A percentile compares a stretch with the other conserved stretches of the same genome.
phyloP scores from a whole-genome alignment of 768 basidiomycete species.

The Chlorophyllum brunneum region DNA sequence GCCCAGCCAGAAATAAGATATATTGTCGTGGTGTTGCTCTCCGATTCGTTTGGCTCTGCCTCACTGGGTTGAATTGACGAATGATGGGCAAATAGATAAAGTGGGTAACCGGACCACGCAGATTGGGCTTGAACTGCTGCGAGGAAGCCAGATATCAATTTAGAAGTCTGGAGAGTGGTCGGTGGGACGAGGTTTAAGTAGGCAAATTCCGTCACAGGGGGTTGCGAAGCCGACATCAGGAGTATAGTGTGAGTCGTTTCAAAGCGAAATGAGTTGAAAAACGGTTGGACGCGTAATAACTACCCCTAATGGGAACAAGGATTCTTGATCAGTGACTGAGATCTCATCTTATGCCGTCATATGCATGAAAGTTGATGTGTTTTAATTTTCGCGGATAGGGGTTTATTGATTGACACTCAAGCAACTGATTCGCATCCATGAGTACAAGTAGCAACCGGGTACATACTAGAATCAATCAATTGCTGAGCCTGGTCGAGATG shows the following conservation, averaged over 20 bases:
- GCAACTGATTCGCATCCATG: neutral
- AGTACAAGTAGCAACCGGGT: neutral
- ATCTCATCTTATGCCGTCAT: neutral
- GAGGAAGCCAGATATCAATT: constrained; percentile 26
- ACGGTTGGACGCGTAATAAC: neutral
- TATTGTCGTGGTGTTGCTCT: constrained; percentile 14
- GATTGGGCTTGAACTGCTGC: constrained; percentile 32
- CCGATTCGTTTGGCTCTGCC: constrained; percentile 13
- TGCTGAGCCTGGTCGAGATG: constrained; percentile 41
- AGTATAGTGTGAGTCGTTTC: neutral
- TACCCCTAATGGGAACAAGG: neutral
- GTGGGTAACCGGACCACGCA: constrained; percentile 35
- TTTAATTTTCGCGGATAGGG: too few species aligned
- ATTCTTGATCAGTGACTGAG: constrained; percentile 9
- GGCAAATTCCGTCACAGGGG: constrained; percentile 39
- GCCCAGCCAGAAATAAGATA: constrained; percentile 44
- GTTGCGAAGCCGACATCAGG: neutral
- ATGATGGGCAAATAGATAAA: constrained; percentile 31
- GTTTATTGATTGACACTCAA: too few species aligned
- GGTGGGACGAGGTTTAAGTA: constrained; percentile 31
- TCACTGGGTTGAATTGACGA: constrained; percentile 31
- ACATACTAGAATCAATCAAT: constrained; percentile 16
- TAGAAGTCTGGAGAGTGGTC: constrained; percentile 23
- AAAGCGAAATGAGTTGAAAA: neutral
- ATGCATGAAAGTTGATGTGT: neutral